phyloP scores from a whole-genome alignment of 164 flowering plant species.

The Umbilicus rupestris region DNA sequence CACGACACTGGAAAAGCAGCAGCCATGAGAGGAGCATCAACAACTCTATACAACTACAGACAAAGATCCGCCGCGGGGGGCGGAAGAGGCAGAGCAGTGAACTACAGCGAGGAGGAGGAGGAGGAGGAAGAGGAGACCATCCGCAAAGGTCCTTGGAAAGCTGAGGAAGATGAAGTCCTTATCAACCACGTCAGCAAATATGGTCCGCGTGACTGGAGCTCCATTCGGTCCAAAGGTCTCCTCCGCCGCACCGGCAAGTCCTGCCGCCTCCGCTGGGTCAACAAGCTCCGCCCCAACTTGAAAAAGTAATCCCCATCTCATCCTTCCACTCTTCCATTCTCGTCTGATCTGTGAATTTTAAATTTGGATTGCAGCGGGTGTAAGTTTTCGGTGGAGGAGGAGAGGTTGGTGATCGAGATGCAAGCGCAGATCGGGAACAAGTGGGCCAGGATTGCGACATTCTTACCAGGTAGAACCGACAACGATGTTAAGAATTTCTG shows the following conservation, averaged over 20 bases:
- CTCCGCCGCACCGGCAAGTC: conserved; percentile 84
- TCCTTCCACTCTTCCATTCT: not conserved
- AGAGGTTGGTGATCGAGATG: conserved; percentile 76
- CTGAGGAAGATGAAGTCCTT: conserved; percentile 79
- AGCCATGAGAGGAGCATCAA: not conserved
- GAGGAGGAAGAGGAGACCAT: conserved; percentile 15
- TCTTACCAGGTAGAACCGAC: conserved; percentile 79
- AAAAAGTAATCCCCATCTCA: conserved; percentile 37
- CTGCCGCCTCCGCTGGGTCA: conserved; percentile 96
- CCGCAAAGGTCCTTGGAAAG: conserved; percentile 89
- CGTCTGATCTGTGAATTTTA: not conserved
- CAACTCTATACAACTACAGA: not conserved
- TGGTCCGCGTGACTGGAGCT: conserved; percentile 96
- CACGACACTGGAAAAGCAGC: not conserved
- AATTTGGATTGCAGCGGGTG: conserved; percentile 40
- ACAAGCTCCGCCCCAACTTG: conserved; percentile 85
- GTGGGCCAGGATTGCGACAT: conserved; percentile 83
- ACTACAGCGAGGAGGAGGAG: not conserved
- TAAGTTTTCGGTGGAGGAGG: conserved; percentile 80
- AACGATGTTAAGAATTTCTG: conserved; percentile 97
- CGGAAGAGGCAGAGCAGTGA: conserved; percentile 6
- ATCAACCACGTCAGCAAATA: conserved; percentile 52
- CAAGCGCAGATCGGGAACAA: conserved; percentile 83
- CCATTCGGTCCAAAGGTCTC: conserved; percentile 97
- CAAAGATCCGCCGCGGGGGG: conserved; percentile 3